These are phyloP conservation scores for Moesziomyces sp. DNA, from an alignment of 1,284 basidiomycete species.

Conservation along the genomic window DNA sequence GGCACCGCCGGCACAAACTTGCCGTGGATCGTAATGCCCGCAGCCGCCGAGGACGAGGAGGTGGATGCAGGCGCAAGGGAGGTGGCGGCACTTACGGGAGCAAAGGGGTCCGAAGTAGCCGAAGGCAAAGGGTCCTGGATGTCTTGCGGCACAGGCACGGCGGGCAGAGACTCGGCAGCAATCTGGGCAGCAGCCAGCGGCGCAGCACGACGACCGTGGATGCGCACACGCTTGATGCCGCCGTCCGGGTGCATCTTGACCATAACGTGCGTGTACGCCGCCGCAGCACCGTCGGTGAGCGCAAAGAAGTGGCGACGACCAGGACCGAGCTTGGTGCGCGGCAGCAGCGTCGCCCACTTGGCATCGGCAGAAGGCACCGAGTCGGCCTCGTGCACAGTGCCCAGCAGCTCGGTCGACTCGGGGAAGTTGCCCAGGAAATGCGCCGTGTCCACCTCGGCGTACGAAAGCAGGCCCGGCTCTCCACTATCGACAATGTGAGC, in stretches of 20 bases:
- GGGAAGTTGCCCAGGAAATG: constrained; percentile 98
- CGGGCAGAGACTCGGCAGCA: constrained; percentile 25
- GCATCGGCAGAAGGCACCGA: constrained; percentile 42
- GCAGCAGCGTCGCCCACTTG: constrained; percentile 80
- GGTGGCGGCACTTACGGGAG: constrained; percentile 37
- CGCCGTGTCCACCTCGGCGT: constrained; percentile 89
- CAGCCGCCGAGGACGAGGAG: constrained; percentile 3
- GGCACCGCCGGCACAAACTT: constrained; percentile 23
- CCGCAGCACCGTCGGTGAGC: constrained; percentile 73
- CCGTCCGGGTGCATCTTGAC: constrained; percentile 94
- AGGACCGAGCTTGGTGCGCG: constrained; percentile 83
- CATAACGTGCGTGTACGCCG: constrained; percentile 82
- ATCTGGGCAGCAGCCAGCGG: constrained; percentile 33
- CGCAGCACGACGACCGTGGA: constrained; percentile 76
- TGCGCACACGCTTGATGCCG: constrained; percentile 88
- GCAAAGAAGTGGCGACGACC: constrained; percentile 90
- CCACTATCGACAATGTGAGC: constrained; percentile 20
- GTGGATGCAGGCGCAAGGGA: constrained; percentile 14
- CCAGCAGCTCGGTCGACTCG: constrained; percentile 82
- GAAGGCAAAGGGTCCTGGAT: constrained; percentile 47
- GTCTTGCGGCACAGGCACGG: constrained; percentile 49
- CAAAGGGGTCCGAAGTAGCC: constrained; percentile 33
- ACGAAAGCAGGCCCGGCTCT: constrained; percentile 75
- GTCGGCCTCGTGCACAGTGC: constrained; percentile 70
- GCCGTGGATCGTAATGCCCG: constrained; percentile 26